Evolutionary conservation across 805 yeast genomes (phyloP), one percentile per base, ranked within the genome.

Genomic region (Starmerella tilneyi): DNA sequence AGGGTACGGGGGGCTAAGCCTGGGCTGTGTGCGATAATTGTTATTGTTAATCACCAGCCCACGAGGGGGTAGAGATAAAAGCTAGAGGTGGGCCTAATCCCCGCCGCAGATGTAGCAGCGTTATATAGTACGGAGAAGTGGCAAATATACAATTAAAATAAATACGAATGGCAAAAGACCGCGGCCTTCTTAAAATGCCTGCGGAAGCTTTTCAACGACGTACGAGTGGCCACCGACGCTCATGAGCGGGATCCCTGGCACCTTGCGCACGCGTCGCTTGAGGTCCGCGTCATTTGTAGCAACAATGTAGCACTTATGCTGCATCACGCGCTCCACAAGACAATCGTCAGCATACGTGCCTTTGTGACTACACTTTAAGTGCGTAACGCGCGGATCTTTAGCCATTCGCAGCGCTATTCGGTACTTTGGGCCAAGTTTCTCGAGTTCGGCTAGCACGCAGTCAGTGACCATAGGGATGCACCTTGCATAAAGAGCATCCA

Each of bases 301-400:
- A 29, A 92, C 96, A 45, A 92, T 88, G 59, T 78, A 92, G 65
- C 98, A 92, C 62, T 92, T 92, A 67, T 92, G 97, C 59, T 89
- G 96, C 63, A 89, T 73, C 6, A 92, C 94, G 56, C 98, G 73
- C 61, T 82, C 79, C 15, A 92, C 97, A 8, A 92, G 62, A 64
- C 98, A 92, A 65, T 92, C 98, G 76, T 92, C 98, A 23, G 98
- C 98, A 69, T 92, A 92, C 0, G 96, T 89, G 24, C 98, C 98
- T 56, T 81, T 83, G 60, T 92, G 98, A 9, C 89, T 71, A 59
- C 98, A 92, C 34, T 79, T 84, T 40, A 92, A 70, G 49, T 96
- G 73, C 56, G 84, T 74, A 29, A 92, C 81, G 57, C 97, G 72
- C 34, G 96, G 96, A 61, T 92, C 98, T 55, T 84, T 81, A 19